Conservation (phyloP, 2,329 filamentous ascomycete species). For the Aureobasidium namibiae region DNA sequence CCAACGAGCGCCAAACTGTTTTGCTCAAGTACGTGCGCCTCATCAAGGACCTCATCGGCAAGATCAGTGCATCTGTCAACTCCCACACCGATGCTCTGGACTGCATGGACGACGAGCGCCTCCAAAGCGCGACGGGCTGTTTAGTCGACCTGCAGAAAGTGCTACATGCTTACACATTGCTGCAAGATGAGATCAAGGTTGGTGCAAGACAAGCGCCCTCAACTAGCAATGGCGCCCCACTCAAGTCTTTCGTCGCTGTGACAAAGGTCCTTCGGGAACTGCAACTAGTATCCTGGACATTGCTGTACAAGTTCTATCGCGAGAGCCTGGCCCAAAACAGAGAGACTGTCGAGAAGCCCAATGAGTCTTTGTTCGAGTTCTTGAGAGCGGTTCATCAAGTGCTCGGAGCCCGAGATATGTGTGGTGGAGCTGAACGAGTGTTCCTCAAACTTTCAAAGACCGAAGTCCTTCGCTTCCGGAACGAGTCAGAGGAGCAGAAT, state of each 20-base stretch:
- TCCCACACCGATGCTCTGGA: slow-evolving; percentile 66
- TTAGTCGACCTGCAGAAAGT: slow-evolving; percentile 65
- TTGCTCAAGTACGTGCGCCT: slow-evolving; percentile 71
- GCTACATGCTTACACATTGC: slow-evolving; percentile 69
- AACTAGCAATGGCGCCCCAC: slow-evolving; percentile 39
- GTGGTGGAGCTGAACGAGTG: slow-evolving; percentile 74
- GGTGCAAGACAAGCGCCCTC: slow-evolving; percentile 59
- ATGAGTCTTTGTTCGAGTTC: slow-evolving; percentile 69
- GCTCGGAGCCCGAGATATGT: slow-evolving; percentile 74
- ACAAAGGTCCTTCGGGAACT: slow-evolving; percentile 62
- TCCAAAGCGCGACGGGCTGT: slow-evolving; percentile 63
- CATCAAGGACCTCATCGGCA: slow-evolving; percentile 66
- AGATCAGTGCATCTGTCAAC: slow-evolving; percentile 57
- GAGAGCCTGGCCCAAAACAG: slow-evolving; percentile 62
- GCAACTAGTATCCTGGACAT: slow-evolving; percentile 78
- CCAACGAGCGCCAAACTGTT: slow-evolving; percentile 58
- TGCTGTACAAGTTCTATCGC: slow-evolving; percentile 74
- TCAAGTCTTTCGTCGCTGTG: slow-evolving; percentile 21
- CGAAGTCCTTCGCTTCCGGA: slow-evolving; percentile 62
- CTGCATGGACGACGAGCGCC: slow-evolving; percentile 71
- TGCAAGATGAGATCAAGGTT: slow-evolving; percentile 77
- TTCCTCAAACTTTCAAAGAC: slow-evolving; percentile 85
- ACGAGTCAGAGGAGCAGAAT: slow-evolving; percentile 46
- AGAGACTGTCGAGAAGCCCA: slow-evolving; percentile 52
- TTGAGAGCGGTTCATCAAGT: slow-evolving; percentile 76